Conservation (phyloP, 345 rosid genomes). For the Euphorbia lathyris region DNA sequence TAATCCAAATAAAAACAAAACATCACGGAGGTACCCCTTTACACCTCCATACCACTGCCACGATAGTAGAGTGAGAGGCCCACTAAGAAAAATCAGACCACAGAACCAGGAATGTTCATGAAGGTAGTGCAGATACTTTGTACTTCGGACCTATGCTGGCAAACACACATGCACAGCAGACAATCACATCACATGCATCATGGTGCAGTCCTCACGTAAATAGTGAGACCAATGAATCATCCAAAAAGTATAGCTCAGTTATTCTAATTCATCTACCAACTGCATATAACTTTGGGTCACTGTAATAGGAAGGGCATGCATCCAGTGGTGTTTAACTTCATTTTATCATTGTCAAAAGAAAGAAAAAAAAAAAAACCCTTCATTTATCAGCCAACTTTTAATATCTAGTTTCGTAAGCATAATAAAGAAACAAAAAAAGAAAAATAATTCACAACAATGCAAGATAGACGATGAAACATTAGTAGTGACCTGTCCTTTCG, state of each 20-base stretch:
- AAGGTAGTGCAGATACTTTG: background rate
- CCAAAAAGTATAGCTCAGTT: background rate
- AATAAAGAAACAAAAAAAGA: background rate
- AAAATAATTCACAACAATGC: background rate
- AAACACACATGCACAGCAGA: background rate
- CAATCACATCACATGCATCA: background rate
- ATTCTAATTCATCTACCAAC: background rate
- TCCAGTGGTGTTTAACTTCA: background rate
- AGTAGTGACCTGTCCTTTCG: conserved; percentile 73
- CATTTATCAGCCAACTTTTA: no score
- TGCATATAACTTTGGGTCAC: background rate
- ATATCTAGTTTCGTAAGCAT: background rate
- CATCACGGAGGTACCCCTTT: no score
- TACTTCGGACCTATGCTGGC: background rate
- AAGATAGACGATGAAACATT: background rate
- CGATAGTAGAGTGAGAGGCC: background rate
- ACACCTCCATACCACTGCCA: no score
- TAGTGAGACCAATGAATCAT: background rate
- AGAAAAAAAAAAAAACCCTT: no score
- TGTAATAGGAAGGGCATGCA: background rate
- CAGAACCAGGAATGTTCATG: background rate
- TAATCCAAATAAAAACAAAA: no score
- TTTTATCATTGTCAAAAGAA: no score
- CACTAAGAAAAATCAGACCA: background rate
- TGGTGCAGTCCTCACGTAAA: background rate